Percentiles rank a stretch among this genome's conserved stretches.
phyloP scores from a whole-genome alignment of 2,329 filamentous ascomycete genomes.

The Trichophyton verrucosum region DNA sequence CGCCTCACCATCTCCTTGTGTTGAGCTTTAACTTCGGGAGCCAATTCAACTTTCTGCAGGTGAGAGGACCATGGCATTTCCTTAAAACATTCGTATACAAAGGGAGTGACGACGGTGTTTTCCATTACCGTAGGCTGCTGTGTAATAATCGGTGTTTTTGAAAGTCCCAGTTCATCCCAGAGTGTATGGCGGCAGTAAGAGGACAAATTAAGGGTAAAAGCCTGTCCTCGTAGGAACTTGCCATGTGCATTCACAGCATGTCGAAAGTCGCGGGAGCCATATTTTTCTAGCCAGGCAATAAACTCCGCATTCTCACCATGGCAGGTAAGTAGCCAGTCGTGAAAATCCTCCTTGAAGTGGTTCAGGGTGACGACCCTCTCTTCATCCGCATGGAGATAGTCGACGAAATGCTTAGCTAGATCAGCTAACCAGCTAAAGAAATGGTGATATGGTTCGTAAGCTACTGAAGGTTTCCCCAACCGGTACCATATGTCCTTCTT shows the following conservation, averaged over 20 bases:
- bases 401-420: constrained; percentile 58
- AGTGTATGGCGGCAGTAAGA: constrained; percentile 32
- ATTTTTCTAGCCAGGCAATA: constrained; percentile 42
- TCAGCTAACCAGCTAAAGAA: constrained; percentile 60
- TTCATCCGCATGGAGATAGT: constrained; percentile 40
- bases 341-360: constrained; percentile 49
- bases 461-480: constrained; percentile 42
- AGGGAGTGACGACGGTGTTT: constrained; percentile 57
- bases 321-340: constrained; percentile 39
- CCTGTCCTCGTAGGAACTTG: constrained; percentile 55
- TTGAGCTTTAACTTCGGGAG: constrained; percentile 32
- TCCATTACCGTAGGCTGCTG: constrained; percentile 9
- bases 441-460: constrained; percentile 51
- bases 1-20: constrained; percentile 5
- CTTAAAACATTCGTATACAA: constrained; percentile 52
- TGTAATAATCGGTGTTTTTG: constrained; percentile 22
- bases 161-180: constrained; percentile 41
- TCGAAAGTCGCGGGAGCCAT: constrained; percentile 48
- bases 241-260: constrained; percentile 47
- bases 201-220: constrained; percentile 36
- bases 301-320: constrained; percentile 39
- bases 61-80: constrained; percentile 45
- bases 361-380: constrained; percentile 36
- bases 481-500: constrained; percentile 48
- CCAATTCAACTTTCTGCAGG: constrained; percentile 19